Evolutionary conservation across 306 rosid genomes (phyloP), one percentile per base, ranked within the genome.

Genomic region (Quercus variabilis): DNA sequence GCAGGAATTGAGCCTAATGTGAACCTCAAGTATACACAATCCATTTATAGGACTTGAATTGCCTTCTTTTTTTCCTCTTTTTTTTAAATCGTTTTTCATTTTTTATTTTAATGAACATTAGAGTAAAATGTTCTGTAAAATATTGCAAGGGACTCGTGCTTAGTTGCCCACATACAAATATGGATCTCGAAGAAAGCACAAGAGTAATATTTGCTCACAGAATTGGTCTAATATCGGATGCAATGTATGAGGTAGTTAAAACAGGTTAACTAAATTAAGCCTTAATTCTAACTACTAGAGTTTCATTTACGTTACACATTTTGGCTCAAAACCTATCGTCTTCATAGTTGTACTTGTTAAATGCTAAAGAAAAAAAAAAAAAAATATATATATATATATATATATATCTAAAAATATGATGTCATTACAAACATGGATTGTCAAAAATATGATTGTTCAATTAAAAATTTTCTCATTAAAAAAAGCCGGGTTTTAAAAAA

Each of bases 111-210:
- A 33, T 19, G 2, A 33, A 30, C 15, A 18, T 17, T 38, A 38
- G 11, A 38, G 11, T 38, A 38, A 38, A 15, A 64, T 30, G 70
- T 28, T 64, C 20, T 28, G 7, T 26, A 17, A 33, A 35, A 67
- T 11, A 19, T 18, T 67, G 38, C 38, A 25, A 78, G 82, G 82
- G 82, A 41, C 19, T 17, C 41, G 23, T 65, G 25, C 31, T 78
- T 71, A 41, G 82, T 13, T 78, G 82, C 60, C 82, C 82, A 52
- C 82, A 78, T 57, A 78, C 82, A 18, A 56, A 21, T 25, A 70
- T 59, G 5, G 76, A 57, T 26, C 20, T 69, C 5, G 76, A 78
- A 71, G 18, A 60, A 46, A 78, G 71, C 49, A 1, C 82, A 21
- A 78, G n/a, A 35, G n/a, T 78, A 11, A 7, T 6, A 11, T 71